Base-by-base conservation (phyloP, 768 basidiomycete genomes). In the Mycena belliarum region DNA sequence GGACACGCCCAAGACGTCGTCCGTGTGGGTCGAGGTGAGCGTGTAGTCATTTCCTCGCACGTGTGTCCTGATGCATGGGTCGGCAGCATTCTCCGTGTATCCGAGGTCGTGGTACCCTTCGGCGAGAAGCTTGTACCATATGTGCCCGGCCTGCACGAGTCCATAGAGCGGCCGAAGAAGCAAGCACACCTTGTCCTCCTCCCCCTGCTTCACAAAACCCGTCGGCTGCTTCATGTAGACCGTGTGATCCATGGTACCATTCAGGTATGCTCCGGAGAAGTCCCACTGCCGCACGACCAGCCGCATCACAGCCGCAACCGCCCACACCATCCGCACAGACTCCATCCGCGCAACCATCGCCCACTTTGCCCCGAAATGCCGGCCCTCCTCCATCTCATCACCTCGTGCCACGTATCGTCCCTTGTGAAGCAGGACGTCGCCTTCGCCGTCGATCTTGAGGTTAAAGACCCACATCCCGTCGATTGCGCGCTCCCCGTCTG, bases 391-490 rank as follows among this genome's bases (percentile, higher is more conserved):
- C 45, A 47, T 56, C 35, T 48, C 40, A 18, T 54, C 49, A 5
- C 80, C 73, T 41, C 72, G 64, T 11, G 45, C 45, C 15, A 46
- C 45, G n/a, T 46, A 46, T n/a, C 45, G 7, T 12, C 26, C 45
- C 16, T 79, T 79, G 69, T 73, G 71, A 6, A 66, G 55, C 1
- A 59, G 35, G 23, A 77, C 63, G 0, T 46, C 29, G 18, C 45
- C 45, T 6, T 28, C 10, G 1, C 45, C 45, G n/a, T 46, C 45
- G 3, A 29, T 28, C 16, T 46, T 46, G 11, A 46, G 5, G 26
- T 46, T 16, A 18, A 29, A 46, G 24, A 46, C 45, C 45, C 45
- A 46, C 45, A 46, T 46, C n/a, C n/a, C n/a, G n/a, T n/a, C n/a
- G n/a, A n/a, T n/a, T n/a, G n/a, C n/a, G n/a, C n/a, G n/a, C n/a